phyloP scores from a whole-genome alignment of 768 basidiomycete species.

The Phanerochaete carnosa region DNA sequence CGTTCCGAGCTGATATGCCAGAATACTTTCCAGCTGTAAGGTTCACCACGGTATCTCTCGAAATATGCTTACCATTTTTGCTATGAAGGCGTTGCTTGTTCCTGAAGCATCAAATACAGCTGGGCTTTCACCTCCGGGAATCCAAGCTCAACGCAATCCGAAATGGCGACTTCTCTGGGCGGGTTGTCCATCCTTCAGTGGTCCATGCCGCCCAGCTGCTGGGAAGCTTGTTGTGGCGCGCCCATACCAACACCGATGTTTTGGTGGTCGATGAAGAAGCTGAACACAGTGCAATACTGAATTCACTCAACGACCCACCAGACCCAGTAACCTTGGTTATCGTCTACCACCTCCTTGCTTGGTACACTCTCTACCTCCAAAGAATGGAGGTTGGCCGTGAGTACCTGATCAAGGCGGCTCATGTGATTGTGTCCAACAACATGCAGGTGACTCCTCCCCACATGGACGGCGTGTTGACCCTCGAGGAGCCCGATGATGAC shows the following conservation, averaged over 20 bases:
- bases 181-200: conserved; percentile 20
- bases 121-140: conserved; percentile 17
- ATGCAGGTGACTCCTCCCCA: conserved; percentile 9
- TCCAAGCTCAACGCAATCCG: conserved; percentile 22
- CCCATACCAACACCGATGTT: conserved; percentile 9
- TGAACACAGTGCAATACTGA: conserved; percentile 7
- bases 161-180: conserved; percentile 20
- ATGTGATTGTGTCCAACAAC: conserved; percentile 11
- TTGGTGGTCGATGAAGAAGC: conserved; percentile 13
- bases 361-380: conserved; percentile 18
- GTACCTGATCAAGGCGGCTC: conserved; percentile 17
- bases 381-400: conserved; percentile 17
- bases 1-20: not conserved
- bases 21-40: conserved; percentile 16
- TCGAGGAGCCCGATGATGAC: conserved; percentile 10
- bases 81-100: conserved; percentile 19
- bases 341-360: conserved; percentile 19
- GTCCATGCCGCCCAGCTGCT: conserved; percentile 22
- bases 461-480: not conserved
- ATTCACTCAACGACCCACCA: conserved; percentile 9
- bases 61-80: too few species aligned
- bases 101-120: conserved; percentile 18
- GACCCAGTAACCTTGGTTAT: conserved; percentile 18
- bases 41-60: too few species aligned
- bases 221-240: conserved; percentile 22